Percentiles rank a stretch among this genome's conserved stretches.
phyloP scores from a whole-genome alignment of 2,329 filamentous ascomycete genomes.

The Chaetomium olivaceum region DNA sequence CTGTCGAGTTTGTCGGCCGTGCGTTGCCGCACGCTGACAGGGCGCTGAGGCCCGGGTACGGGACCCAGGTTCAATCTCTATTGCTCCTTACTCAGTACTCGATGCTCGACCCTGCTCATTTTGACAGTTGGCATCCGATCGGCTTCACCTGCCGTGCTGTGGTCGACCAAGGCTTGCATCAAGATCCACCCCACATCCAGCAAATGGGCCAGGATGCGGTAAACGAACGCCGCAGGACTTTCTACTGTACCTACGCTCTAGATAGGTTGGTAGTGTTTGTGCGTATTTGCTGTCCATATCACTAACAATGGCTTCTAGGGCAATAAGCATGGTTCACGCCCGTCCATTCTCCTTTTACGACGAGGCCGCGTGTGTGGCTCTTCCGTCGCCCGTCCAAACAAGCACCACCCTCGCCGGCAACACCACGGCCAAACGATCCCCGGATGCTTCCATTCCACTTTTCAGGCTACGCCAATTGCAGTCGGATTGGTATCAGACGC shows the following conservation, averaged over 20 bases:
- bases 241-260: slow-evolving; percentile 86
- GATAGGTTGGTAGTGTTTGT: slow-evolving; percentile 63
- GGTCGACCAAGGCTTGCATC: slow-evolving; percentile 88
- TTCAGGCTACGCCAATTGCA: slow-evolving; percentile 84
- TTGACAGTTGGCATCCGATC: slow-evolving; percentile 91
- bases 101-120: slow-evolving; percentile 84
- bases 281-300: not conserved
- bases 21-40: slow-evolving; percentile 78
- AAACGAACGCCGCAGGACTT: slow-evolving; percentile 78
- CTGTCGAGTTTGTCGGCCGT: slow-evolving; percentile 56
- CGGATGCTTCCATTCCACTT: slow-evolving; percentile 72
- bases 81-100: slow-evolving; percentile 86
- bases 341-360: slow-evolving; percentile 93
- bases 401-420: slow-evolving; percentile 46
- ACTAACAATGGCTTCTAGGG: slow-evolving; percentile 48
- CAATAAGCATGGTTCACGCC: slow-evolving; percentile 84
- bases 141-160: slow-evolving; percentile 86
- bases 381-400: slow-evolving; percentile 55
- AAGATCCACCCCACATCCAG: slow-evolving; percentile 76
- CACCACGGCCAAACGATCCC: slow-evolving; percentile 49
- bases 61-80: slow-evolving; percentile 83
- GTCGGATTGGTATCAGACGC: slow-evolving; percentile 84
- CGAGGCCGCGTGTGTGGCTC: slow-evolving; percentile 78
- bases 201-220: slow-evolving; percentile 67
- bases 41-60: slow-evolving; percentile 81